Evolutionary conservation across 768 basidiomycete species (phyloP).

Genomic region (Rhizopogon vesiculosus): DNA sequence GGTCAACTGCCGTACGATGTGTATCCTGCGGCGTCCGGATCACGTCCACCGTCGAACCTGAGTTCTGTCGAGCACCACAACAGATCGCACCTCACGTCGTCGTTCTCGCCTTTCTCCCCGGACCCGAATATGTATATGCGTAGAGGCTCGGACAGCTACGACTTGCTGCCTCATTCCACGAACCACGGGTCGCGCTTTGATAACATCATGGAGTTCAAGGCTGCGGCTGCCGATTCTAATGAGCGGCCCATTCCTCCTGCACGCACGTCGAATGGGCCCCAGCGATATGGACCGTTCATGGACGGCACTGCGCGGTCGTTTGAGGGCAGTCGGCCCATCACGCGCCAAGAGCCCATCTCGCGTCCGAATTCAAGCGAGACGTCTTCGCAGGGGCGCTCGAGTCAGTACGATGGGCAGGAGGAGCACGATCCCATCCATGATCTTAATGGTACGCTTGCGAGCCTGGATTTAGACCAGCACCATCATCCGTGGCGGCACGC

Average conservation of each 20-base stretch:
- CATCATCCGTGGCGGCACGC: conserved; percentile 27
- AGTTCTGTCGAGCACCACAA: conserved; percentile 13
- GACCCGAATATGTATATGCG: conserved; percentile 53
- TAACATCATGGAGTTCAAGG: conserved; percentile 32
- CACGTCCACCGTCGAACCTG: conserved; percentile 9
- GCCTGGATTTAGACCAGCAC: conserved; percentile 56
- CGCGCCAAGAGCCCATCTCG: conserved; percentile 47
- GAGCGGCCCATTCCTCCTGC: conserved; percentile 39
- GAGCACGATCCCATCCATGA: conserved; percentile 59
- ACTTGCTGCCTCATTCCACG: conserved; percentile 38
- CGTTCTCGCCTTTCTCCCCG: conserved; percentile 78
- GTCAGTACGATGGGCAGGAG: conserved; percentile 20
- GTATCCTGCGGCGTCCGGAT: conserved; percentile 13
- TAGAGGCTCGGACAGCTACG: conserved; percentile 26
- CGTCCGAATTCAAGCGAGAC: conserved; percentile 49
- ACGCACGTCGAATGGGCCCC: conserved; percentile 41
- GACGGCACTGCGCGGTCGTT: conserved; percentile 35
- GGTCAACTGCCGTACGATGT: conserved; percentile 14
- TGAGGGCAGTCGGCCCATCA: conserved; percentile 35
- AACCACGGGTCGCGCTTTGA: conserved; percentile 51
- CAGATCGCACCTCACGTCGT: conserved; percentile 15
- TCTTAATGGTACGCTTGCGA: conserved; percentile 73
- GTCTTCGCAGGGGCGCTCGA: conserved; percentile 18
- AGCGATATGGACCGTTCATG: conserved; percentile 41
- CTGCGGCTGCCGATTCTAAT: conserved; percentile 11